Conservation (phyloP, 768 basidiomycete genomes). For the Boletus tylopilopsis region DNA sequence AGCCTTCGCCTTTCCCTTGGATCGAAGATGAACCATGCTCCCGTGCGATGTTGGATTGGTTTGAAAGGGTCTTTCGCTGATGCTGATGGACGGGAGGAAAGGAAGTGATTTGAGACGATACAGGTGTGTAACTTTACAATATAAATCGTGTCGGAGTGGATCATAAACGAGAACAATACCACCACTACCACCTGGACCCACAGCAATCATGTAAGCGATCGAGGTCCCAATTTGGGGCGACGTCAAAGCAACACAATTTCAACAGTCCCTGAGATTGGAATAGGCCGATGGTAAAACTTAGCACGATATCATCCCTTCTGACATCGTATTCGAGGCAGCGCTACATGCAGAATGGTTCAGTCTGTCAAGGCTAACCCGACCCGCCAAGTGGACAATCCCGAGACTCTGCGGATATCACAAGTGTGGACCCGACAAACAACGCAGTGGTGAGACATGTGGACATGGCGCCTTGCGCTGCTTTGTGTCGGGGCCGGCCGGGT, state of each 20-base stretch:
- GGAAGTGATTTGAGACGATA: background rate
- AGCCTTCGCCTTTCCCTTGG: constrained; percentile 6
- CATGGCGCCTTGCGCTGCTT: background rate
- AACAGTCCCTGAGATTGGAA: too few species aligned
- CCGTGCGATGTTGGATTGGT: too few species aligned
- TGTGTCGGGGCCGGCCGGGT: background rate
- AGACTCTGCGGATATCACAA: too few species aligned
- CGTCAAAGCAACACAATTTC: background rate
- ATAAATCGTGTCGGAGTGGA: background rate
- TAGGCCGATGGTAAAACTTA: too few species aligned
- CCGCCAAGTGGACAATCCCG: too few species aligned
- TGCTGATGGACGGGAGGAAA: background rate
- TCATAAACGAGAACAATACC: background rate
- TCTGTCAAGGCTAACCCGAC: too few species aligned
- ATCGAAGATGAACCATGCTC: constrained; percentile 7
- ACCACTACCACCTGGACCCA: background rate
- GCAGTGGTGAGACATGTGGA: background rate
- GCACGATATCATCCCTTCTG: background rate
- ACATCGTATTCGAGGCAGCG: background rate
- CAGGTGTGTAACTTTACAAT: background rate
- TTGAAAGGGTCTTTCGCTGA: background rate
- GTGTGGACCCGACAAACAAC: too few species aligned
- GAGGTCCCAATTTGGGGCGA: background rate
- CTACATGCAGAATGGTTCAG: background rate
- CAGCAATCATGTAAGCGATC: background rate